A percentile compares a stretch with the other conserved stretches of the same genome.
Evolutionary conservation across 1,284 basidiomycete genomes (phyloP).

Genomic region (Tremellales sp.): DNA sequence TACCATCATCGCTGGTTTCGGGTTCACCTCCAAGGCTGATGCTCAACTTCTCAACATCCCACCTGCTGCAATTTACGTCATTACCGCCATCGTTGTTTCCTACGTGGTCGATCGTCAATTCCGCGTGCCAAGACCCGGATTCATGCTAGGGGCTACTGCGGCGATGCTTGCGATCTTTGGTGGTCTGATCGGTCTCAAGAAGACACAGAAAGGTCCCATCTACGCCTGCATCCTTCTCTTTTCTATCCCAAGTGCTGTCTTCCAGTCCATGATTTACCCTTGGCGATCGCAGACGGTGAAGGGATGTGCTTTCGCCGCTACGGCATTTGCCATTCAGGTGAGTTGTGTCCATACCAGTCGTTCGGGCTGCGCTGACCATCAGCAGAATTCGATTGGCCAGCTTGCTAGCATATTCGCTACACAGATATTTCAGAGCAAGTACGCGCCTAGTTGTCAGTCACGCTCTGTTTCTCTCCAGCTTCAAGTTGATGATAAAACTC

Average conservation of each 20-base stretch:
- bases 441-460: constrained; percentile 5
- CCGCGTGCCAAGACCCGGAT: constrained; percentile 6
- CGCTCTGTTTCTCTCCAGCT: not conserved
- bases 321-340: constrained; percentile 14
- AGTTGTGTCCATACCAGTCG: no score
- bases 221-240: not conserved
- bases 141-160: not conserved
- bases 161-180: constrained; percentile 1
- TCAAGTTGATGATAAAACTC: constrained; percentile 1
- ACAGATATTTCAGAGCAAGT: constrained; percentile 12
- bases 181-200: not conserved
- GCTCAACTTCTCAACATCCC: constrained; percentile 15
- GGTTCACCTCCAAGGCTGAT: constrained; percentile 8
- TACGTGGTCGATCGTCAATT: constrained; percentile 5
- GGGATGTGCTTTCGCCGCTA: constrained; percentile 12
- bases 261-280: not conserved
- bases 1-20: constrained; percentile 13
- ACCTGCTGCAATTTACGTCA: constrained; percentile 11
- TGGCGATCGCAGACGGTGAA: constrained; percentile 14
- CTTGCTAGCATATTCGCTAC: constrained; percentile 11
- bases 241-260: not conserved
- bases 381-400: constrained; percentile 14
- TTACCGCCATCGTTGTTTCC: not conserved
- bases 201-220: not conserved
- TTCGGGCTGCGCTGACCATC: no score